Evolutionary conservation across 2,329 filamentous ascomycete genomes (phyloP), one percentile per base, ranked within the genome.

Genomic region (Xylariales sp.): DNA sequence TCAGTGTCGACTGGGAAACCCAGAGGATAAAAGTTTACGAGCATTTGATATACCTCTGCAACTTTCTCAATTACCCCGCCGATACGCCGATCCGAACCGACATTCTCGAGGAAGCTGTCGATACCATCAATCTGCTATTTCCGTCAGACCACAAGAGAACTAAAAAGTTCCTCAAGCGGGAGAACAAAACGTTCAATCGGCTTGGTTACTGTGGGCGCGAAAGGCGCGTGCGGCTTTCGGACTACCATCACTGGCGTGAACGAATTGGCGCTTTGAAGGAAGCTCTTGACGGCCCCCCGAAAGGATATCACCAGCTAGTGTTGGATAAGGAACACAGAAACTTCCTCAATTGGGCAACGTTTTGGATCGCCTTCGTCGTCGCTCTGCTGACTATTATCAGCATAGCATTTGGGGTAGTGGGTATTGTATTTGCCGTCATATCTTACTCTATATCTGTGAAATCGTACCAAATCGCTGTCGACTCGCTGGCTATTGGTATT

Each of bases 321-420:
- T 49, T 62, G 14, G 50, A 62, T 48, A 56, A 64, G 34, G 52
- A 64, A 28, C 61, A 34, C 2, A 54, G 30, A 9, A 64, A 64
- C n/a, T 64, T 64, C 28, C 53, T 49, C 3, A 56, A 52, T 36
- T 57, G 45, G 52, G 52, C 61, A 1, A 64, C 61, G 1, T 64
- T 64, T 36, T 64, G 61, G 61, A 50, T 52, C 23, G 61, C 61
- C 14, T 56, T 64, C 52, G 12, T 57, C 28, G 61, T 64, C 23
- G 52, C 52, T 18, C 34, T 63, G 18, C 60, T 63, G 43, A 63
- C 60, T 50, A 54, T 63, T 16, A 56, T 63, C 43, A 63, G 60
- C 43, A 55, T 63, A 56, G 60, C 12, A 41, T 63, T 63, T 56
- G 60, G 60, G n/a, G 28, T 63, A 30, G 52, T 56, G 14, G 60